Evolutionary conservation across 306 rosid genomes (phyloP), one percentile per base, ranked within the genome.

Genomic region (Purshia tridentata): DNA sequence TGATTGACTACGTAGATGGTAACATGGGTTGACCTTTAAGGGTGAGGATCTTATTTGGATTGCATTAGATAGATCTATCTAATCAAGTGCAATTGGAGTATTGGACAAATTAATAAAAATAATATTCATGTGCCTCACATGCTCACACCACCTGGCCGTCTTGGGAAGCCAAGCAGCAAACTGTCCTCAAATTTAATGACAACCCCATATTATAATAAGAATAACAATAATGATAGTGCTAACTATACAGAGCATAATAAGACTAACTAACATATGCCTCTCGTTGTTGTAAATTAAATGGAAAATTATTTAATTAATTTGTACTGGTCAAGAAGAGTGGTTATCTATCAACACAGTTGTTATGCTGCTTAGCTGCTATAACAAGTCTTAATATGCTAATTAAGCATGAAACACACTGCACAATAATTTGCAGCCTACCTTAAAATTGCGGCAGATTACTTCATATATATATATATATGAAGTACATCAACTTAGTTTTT

Each of bases 81-180:
- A 57, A 51, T 70, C 52, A 62, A 52, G 6, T 67, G 51, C 72
- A 75, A 76, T 75, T 73, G 72, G 65, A 7, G 22, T n/a, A n/a
- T n/a, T n/a, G n/a, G n/a, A n/a, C n/a, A n/a, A n/a, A n/a, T n/a
- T n/a, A n/a, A 49, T 39, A 63, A 74, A 74, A 35, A 78, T 67
- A 39, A 46, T 29, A n/a, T 61, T 69, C 82, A 77, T 81, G 77
- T 81, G 79, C 80, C 71, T 69, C 76, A 62, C 74, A 69, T 77
- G 85, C 6, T 49, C 72, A 37, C 53, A 13, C 47, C 48, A 69
- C 55, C 54, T 55, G 68, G 42, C 37, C 6, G n/a, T n/a, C n/a
- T n/a, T 70, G 37, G 63, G 51, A 37, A 62, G 52, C 68, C 68
- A 54, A 42, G 12, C 20, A 37, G 12, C 73, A 45, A 23, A 4